phyloP scores from a whole-genome alignment of 306 rosid species.

The Spatholobus suberectus region DNA sequence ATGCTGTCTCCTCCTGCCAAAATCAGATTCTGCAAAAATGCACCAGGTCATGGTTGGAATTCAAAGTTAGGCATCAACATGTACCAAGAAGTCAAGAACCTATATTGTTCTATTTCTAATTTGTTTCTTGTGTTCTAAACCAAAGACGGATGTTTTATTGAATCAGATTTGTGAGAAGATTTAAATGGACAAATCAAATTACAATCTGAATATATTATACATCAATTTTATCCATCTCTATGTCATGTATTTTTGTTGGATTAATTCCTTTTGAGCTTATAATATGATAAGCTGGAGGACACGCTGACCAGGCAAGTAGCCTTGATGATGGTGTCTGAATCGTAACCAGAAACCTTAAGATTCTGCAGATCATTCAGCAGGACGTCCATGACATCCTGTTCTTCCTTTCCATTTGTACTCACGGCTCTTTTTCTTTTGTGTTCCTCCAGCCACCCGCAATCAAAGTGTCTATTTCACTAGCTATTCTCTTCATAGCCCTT shows the following conservation, averaged over 20 bases:
- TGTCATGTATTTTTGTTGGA: not conserved
- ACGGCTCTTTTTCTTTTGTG: slow-evolving; percentile 47
- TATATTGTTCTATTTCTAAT: not conserved
- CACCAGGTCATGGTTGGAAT: not conserved
- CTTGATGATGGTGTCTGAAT: slow-evolving; percentile 53
- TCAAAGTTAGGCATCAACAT: not conserved
- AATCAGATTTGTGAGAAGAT: not conserved
- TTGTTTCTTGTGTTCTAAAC: not conserved
- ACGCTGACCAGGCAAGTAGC: slow-evolving; percentile 51
- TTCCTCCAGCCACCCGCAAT: slow-evolving; percentile 50
- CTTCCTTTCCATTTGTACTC: slow-evolving; percentile 39
- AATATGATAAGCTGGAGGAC: not conserved
- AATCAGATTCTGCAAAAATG: slow-evolving; percentile 47
- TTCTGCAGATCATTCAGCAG: slow-evolving; percentile 44
- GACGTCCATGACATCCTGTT: slow-evolving; percentile 51
- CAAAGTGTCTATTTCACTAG: slow-evolving; percentile 42
- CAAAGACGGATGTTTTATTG: not conserved
- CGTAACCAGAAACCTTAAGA: slow-evolving; percentile 31
- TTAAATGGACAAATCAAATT: not conserved
- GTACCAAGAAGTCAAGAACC: not conserved
- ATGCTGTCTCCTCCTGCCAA: slow-evolving; percentile 53
- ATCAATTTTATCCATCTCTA: not conserved
- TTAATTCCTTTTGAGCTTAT: not conserved
- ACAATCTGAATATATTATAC: not conserved
- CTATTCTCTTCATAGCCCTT: slow-evolving; percentile 53